Evolutionary conservation across 352 stramenopile genomes (phyloP).

Genomic region (Thraustochytrium striatum): DNA sequence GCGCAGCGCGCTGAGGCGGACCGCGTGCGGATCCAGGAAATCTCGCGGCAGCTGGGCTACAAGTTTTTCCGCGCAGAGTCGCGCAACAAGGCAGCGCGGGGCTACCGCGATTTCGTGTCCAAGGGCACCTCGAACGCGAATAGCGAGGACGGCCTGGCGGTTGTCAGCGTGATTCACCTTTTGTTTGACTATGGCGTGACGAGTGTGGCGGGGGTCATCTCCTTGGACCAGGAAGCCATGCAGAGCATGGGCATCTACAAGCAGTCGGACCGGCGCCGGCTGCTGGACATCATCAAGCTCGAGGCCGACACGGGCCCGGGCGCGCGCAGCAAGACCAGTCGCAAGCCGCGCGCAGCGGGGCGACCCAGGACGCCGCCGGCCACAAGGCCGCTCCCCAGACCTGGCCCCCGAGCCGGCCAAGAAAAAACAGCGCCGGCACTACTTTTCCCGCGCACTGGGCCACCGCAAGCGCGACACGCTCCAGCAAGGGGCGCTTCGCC

Average conservation of each 20-base stretch:
- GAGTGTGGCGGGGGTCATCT: neutral
- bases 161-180: slow-evolving; percentile 33
- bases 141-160: slow-evolving; percentile 25
- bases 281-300: slow-evolving; percentile 11
- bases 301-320: neutral
- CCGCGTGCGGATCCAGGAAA: slow-evolving; percentile 1
- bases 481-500: slow-evolving; percentile 9
- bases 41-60: slow-evolving; percentile 32
- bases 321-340: too few species aligned
- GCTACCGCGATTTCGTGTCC: slow-evolving; percentile 38
- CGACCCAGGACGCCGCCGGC: too few species aligned
- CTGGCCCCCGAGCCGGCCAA: too few species aligned
- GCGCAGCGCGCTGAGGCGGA: neutral
- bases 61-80: neutral
- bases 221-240: slow-evolving; percentile 18
- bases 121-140: neutral
- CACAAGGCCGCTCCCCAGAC: too few species aligned
- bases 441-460: neutral
- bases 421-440: neutral
- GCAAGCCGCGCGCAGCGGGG: too few species aligned
- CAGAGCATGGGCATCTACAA: slow-evolving; percentile 46
- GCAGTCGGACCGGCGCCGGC: slow-evolving; percentile 14
- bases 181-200: slow-evolving; percentile 44
- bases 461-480: neutral
- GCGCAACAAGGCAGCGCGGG: slow-evolving; percentile 7